A percentile compares a stretch with the other conserved stretches of the same genome.
Evolutionary conservation across 2,329 filamentous ascomycete species (phyloP).

Genomic region (Onygenales sp.): DNA sequence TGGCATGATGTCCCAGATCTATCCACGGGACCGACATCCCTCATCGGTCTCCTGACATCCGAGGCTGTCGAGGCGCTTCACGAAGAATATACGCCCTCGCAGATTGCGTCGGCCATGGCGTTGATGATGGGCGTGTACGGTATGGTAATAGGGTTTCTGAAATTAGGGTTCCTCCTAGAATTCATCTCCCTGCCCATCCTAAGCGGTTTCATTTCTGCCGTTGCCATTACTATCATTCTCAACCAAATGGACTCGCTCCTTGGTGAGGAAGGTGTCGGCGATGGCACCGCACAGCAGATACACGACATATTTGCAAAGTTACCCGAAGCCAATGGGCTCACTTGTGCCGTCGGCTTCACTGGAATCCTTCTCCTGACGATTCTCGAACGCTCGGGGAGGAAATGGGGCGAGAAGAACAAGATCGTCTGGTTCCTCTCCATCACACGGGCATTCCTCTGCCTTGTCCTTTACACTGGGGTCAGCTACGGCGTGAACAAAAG

Average conservation of each 20-base stretch:
- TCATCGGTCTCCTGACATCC: constrained; percentile 46
- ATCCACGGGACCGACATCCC: constrained; percentile 51
- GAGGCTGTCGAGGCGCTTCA: constrained; percentile 44
- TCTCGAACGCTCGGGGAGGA: constrained; percentile 50
- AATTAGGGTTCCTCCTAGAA: constrained; percentile 55
- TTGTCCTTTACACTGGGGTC: constrained; percentile 54
- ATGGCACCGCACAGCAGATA: constrained; percentile 48
- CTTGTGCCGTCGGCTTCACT: constrained; percentile 50
- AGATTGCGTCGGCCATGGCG: constrained; percentile 52
- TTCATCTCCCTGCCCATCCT: constrained; percentile 57
- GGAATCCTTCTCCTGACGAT: constrained; percentile 48
- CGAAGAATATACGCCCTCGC: constrained; percentile 43
- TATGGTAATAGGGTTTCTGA: constrained; percentile 50
- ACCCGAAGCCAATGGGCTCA: constrained; percentile 46
- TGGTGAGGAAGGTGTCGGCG: constrained; percentile 42
- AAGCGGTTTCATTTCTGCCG: constrained; percentile 56
- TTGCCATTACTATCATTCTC: constrained; percentile 55
- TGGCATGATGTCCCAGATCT: constrained; percentile 32
- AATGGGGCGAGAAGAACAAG: constrained; percentile 50
- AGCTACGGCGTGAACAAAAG: constrained; percentile 52
- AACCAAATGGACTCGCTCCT: constrained; percentile 55
- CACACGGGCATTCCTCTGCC: constrained; percentile 50
- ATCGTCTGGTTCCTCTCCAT: constrained; percentile 51
- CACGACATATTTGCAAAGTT: constrained; percentile 51
- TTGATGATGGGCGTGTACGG: constrained; percentile 55